These are phyloP conservation scores for Xylogone sp. DNA, from an alignment of 2,329 filamentous ascomycete species.

Conservation along the genomic window DNA sequence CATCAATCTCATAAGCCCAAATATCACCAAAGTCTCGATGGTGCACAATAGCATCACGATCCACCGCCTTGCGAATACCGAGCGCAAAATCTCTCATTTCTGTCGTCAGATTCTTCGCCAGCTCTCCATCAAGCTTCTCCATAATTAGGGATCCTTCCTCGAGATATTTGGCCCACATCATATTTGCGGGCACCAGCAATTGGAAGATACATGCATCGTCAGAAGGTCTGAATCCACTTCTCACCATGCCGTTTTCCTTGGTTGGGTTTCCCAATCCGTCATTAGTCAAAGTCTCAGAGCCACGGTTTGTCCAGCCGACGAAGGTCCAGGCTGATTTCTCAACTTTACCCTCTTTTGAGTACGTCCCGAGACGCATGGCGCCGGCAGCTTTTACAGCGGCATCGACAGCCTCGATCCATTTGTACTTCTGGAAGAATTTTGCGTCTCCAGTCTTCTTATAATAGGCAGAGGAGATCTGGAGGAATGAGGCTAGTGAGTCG, in stretches of 20 bases:
- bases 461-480: slow-evolving; percentile 78
- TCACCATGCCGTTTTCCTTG: slow-evolving; percentile 70
- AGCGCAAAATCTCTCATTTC: slow-evolving; percentile 55
- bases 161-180: slow-evolving; percentile 71
- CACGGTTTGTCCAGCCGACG: slow-evolving; percentile 65
- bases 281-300: slow-evolving; percentile 79
- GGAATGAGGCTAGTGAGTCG: slow-evolving; percentile 83
- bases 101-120: slow-evolving; percentile 42
- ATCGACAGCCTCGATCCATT: slow-evolving; percentile 70
- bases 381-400: slow-evolving; percentile 65
- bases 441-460: slow-evolving; percentile 67
- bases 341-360: slow-evolving; percentile 55
- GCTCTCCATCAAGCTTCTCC: slow-evolving; percentile 41
- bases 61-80: slow-evolving; percentile 64
- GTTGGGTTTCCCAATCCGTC: slow-evolving; percentile 77
- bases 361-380: slow-evolving; percentile 72
- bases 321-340: slow-evolving; percentile 67
- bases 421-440: slow-evolving; percentile 66
- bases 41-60: slow-evolving; percentile 64
- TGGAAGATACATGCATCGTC: slow-evolving; percentile 82
- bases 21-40: slow-evolving; percentile 63
- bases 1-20: slow-evolving; percentile 76
- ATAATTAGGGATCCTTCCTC: slow-evolving; percentile 48
- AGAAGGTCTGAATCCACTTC: slow-evolving; percentile 85
- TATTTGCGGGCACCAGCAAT: slow-evolving; percentile 84